Conservation (phyloP, 1,284 basidiomycete genomes). For the Xerocomus minutiporus region DNA sequence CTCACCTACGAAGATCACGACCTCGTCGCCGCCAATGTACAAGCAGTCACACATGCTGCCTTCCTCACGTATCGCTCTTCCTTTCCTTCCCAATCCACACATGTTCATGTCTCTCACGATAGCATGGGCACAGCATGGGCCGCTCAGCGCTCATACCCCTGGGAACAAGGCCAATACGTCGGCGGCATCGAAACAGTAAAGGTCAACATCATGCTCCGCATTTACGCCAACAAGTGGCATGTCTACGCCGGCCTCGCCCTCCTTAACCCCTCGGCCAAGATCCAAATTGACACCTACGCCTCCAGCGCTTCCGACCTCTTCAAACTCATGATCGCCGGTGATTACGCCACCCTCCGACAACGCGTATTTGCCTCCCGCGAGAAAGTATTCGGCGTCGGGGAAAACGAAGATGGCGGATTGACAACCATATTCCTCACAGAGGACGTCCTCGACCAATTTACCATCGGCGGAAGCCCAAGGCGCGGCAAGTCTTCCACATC, state of each 20-base stretch:
- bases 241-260: constrained; percentile 98
- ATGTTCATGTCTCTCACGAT: constrained; percentile 6
- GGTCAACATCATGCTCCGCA: constrained; percentile 94
- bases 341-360: constrained; percentile 59
- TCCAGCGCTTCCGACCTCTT: constrained; percentile 84
- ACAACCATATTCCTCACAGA: constrained; percentile 83
- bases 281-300: constrained; percentile 90
- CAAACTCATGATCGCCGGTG: constrained; percentile 91
- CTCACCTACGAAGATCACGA: constrained; percentile 96
- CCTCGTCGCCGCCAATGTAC: constrained; percentile 93
- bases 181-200: constrained; percentile 99
- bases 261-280: constrained; percentile 87
- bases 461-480: constrained; percentile 26
- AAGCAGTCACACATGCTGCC: constrained; percentile 96
- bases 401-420: constrained; percentile 30
- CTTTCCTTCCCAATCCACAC: not conserved
- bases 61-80: constrained; percentile 72
- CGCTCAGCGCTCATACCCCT: constrained; percentile 77
- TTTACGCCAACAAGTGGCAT: constrained; percentile 98
- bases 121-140: constrained; percentile 99
- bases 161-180: constrained; percentile 92
- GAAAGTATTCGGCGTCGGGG: constrained; percentile 66
- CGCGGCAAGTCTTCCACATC: constrained; percentile 8
- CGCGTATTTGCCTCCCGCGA: constrained; percentile 77
- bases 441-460: constrained; percentile 86